These are phyloP conservation scores for Rhodotorula sp. DNA, from an alignment of 1,284 basidiomycete species.

Conservation along the genomic window DNA sequence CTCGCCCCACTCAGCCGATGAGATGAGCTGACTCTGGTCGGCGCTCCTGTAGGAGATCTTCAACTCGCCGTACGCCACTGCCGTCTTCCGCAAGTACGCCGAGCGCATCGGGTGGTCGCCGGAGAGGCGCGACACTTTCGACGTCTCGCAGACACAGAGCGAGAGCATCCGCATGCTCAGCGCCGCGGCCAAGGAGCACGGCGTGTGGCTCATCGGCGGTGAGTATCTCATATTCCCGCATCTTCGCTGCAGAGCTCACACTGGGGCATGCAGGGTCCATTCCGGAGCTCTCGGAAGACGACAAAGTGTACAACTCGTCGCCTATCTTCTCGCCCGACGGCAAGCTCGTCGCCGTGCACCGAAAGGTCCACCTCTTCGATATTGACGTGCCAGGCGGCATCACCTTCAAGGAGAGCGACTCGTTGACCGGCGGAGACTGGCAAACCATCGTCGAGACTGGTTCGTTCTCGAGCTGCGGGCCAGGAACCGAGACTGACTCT, in stretches of 20 bases:
- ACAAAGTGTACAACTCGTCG: constrained; percentile 85
- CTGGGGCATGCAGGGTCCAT: constrained; percentile 62
- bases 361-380: constrained; percentile 84
- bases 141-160: constrained; percentile 63
- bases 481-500: not conserved
- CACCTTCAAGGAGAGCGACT: constrained; percentile 97
- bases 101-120: constrained; percentile 67
- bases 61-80: constrained; percentile 89
- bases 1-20: not conserved
- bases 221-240: constrained; percentile 33
- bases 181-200: constrained; percentile 73
- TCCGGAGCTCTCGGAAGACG: constrained; percentile 72
- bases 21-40: not conserved
- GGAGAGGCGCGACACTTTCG: constrained; percentile 55
- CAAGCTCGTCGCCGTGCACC: constrained; percentile 41
- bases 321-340: constrained; percentile 70
- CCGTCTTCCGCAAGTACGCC: constrained; percentile 62
- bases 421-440: constrained; percentile 74
- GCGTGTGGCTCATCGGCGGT: constrained; percentile 90
- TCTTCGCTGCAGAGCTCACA: not conserved
- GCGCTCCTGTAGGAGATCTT: constrained; percentile 76
- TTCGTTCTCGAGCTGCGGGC: constrained; percentile 45
- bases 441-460: constrained; percentile 87
- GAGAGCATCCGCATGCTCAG: constrained; percentile 83
- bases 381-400: constrained; percentile 98